Evolutionary conservation across 176 grass and related monocot genomes (phyloP).

Genomic region (Paspalum notatum): DNA sequence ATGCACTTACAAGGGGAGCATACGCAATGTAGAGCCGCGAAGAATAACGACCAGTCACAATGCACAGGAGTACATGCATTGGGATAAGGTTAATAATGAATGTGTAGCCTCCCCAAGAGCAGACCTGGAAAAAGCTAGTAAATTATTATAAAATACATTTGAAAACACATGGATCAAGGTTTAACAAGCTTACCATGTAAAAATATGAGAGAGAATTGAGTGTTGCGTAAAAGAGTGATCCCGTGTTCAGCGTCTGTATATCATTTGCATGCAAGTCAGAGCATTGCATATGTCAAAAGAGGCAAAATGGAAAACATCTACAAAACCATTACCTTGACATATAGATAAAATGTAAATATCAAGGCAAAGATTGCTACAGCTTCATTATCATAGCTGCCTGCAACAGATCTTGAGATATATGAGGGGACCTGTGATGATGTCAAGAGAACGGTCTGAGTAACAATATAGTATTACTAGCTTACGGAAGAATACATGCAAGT

Average conservation of each 20-base stretch:
- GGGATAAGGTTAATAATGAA: slow-evolving; percentile 99
- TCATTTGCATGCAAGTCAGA: slow-evolving; percentile 44
- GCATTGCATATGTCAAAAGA: slow-evolving; percentile 25
- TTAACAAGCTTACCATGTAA: slow-evolving; percentile 87
- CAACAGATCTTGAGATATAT: slow-evolving; percentile 98
- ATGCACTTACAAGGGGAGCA: slow-evolving; percentile 93
- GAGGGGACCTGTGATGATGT: slow-evolving; percentile 76
- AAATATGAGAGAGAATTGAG: slow-evolving; percentile 97
- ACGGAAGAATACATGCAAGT: background rate
- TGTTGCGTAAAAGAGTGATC: slow-evolving; percentile 97
- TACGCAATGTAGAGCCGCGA: slow-evolving; percentile 97
- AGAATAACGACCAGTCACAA: slow-evolving; percentile 98
- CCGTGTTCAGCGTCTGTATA: slow-evolving; percentile 93
- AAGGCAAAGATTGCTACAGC: slow-evolving; percentile 99
- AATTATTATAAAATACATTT: slow-evolving; percentile 45
- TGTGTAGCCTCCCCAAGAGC: slow-evolving; percentile 99
- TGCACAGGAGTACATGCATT: slow-evolving; percentile 96
- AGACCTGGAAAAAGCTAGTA: slow-evolving; percentile 68
- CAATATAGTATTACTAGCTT: background rate
- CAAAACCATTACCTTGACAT: slow-evolving; percentile 79
- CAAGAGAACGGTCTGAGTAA: slow-evolving; percentile 36
- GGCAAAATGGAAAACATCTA: slow-evolving; percentile 6
- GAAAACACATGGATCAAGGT: slow-evolving; percentile 24
- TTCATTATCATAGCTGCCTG: slow-evolving; percentile 99
- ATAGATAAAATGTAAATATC: slow-evolving; percentile 99